Evolutionary conservation across 228 moss, liverwort and hornwort species (phyloP), one percentile per base, ranked within the genome.

Genomic region (Sphagnum fallax): DNA sequence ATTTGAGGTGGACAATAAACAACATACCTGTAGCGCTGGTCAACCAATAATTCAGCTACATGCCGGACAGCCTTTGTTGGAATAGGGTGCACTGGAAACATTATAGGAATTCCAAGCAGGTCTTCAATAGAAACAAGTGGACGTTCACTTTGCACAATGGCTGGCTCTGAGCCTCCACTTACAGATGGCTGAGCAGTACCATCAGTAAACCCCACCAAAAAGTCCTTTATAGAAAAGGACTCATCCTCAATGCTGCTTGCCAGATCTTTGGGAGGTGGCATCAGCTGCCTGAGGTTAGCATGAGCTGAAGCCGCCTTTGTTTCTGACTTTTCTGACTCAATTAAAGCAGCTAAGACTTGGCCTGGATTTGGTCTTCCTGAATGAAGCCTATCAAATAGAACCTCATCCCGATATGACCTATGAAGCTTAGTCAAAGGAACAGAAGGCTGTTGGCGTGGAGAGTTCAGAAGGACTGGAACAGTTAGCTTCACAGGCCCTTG

Each of bases 21-120:
- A 2, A 0, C 48, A 62, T 69, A 97, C 97, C 97, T 93, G 87
- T 87, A 93, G 50, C 97, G 93, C 51, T 84, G 87, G 73, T 87
- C 93, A 61, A 89, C 87, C 80, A 78, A 58, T 52, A 71, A 71
- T 5, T 90, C 90, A 16, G 88, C 79, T 70, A 80, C 74, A 72
- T 63, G 73, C 53, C 91, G 80, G 2, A 93, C 47, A 6, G 82
- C 85, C 64, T 69, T 52, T 53, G 60, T 50, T 53, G 18, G 4
- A 8, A 65, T 65, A 48, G 64, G 15, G 13, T 65, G 55, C 32
- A 32, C 32, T 47, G 67, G 32, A 74, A 71, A 58, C 8, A 71
- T 10, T 16, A 68, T 52, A 14, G n/a, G 32, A 18, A 67, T 58
- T 64, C 84, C 94, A 73, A 93, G 13, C 61, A 88, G 7, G 51